These are phyloP conservation scores for Ogataea ramenticola DNA, from an alignment of 805 yeast species.

Conservation along the genomic window DNA sequence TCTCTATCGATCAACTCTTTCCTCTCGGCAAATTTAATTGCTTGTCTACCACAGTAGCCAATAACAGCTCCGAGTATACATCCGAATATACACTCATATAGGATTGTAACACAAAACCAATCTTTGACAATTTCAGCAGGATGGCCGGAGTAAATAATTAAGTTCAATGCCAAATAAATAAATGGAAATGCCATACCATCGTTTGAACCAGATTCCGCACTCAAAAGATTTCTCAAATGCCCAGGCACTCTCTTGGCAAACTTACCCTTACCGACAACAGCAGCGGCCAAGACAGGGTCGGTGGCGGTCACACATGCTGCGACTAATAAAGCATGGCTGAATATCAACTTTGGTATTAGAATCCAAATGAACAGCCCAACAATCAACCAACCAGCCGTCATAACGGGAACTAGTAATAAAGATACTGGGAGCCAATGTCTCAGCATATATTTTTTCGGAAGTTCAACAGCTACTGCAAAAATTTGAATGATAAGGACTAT, in stretches of 20 bases:
- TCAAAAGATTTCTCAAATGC: conserved; percentile 49
- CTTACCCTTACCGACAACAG: conserved; percentile 66
- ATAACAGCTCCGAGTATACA: conserved; percentile 42
- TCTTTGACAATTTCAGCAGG: conserved; percentile 47
- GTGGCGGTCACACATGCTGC: conserved; percentile 73
- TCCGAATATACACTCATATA: conserved; percentile 59
- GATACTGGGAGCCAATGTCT: conserved; percentile 52
- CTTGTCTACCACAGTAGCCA: conserved; percentile 44
- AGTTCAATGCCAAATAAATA: conserved; percentile 49
- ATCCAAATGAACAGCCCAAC: conserved; percentile 58
- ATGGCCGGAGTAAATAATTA: conserved; percentile 43
- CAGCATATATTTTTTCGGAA: conserved; percentile 59
- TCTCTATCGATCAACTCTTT: conserved; percentile 53
- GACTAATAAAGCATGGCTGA: conserved; percentile 50
- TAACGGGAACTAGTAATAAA: conserved; percentile 56
- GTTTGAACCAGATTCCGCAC: conserved; percentile 71
- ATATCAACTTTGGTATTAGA: conserved; percentile 49
- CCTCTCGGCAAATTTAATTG: conserved; percentile 46
- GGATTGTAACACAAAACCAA: conserved; percentile 53
- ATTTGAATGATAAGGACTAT: conserved; percentile 65
- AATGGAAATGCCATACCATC: conserved; percentile 72
- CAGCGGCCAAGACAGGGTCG: conserved; percentile 69
- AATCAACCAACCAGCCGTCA: conserved; percentile 65
- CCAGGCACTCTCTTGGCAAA: conserved; percentile 64
- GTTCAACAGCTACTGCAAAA: conserved; percentile 65